These are phyloP conservation scores for Sherardia arvensis DNA, from an alignment of 257 asterid genomes.

Conservation along the genomic window DNA sequence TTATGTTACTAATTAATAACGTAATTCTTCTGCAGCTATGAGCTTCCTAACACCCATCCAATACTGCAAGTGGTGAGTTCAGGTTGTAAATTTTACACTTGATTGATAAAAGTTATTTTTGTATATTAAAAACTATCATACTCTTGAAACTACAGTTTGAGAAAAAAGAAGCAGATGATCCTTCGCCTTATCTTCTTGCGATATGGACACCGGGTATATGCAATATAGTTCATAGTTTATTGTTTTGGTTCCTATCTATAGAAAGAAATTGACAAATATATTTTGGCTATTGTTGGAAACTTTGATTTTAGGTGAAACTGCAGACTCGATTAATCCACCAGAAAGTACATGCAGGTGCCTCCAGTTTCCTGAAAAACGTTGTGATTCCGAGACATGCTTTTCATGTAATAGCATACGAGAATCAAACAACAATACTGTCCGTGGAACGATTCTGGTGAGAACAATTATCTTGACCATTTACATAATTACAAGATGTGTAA, in stretches of 20 bases:
- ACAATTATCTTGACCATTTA: background rate
- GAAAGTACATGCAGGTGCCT: slow-evolving; percentile 57
- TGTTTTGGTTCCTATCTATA: background rate
- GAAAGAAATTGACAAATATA: background rate
- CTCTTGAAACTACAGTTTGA: slow-evolving; percentile 53
- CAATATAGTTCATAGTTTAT: background rate
- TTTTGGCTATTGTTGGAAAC: slow-evolving; percentile 7
- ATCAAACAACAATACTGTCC: slow-evolving; percentile 65
- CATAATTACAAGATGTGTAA: background rate
- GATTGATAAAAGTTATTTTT: no score
- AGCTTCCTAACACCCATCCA: slow-evolving; percentile 90
- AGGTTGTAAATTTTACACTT: slow-evolving; percentile 9
- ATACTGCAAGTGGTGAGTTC: slow-evolving; percentile 77
- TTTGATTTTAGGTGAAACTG: slow-evolving; percentile 77
- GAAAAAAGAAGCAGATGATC: slow-evolving; percentile 87
- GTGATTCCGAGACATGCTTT: slow-evolving; percentile 65
- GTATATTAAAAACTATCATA: slow-evolving; percentile 14
- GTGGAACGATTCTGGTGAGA: slow-evolving; percentile 94
- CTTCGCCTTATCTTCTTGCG: slow-evolving; percentile 81
- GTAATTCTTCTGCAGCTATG: slow-evolving; percentile 59
- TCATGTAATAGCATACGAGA: slow-evolving; percentile 86
- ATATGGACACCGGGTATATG: slow-evolving; percentile 94
- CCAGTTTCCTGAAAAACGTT: slow-evolving; percentile 48
- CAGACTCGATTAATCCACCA: slow-evolving; percentile 72
- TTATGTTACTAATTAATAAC: slow-evolving; percentile 10